phyloP scores from a whole-genome alignment of 345 rosid genomes.

The Euphorbia peplus region DNA sequence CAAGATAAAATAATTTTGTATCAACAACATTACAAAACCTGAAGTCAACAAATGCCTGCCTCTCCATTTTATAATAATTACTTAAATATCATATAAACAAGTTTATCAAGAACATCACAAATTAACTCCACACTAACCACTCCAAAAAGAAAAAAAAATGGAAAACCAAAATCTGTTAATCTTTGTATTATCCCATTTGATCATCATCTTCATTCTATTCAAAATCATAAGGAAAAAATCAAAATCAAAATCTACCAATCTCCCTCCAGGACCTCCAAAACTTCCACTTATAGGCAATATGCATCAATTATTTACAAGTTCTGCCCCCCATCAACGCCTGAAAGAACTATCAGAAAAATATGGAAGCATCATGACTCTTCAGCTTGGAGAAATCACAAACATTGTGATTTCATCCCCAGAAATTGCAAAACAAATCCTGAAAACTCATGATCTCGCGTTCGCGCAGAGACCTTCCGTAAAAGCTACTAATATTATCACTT shows the following conservation, averaged over 20 bases:
- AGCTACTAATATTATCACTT: background rate
- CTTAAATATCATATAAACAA: too few relatives aligned
- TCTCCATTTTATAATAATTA: too few relatives aligned
- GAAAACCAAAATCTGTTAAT: background rate
- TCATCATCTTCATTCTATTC: background rate
- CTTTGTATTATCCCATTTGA: background rate
- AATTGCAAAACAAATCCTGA: too few relatives aligned
- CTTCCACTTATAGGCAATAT: conserved; percentile 33
- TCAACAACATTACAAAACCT: too few relatives aligned
- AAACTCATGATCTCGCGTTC: conserved; percentile 30
- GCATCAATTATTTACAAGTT: conserved; percentile 24
- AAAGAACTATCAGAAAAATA: conserved; percentile 27
- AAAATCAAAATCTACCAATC: conserved; percentile 2
- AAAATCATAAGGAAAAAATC: background rate
- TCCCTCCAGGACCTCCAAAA: conserved; percentile 36
- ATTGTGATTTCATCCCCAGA: conserved; percentile 25
- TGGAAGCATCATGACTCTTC: conserved; percentile 34
- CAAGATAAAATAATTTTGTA: too few relatives aligned
- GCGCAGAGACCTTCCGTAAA: conserved; percentile 13
- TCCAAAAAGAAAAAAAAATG: too few relatives aligned
- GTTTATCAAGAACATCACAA: too few relatives aligned
- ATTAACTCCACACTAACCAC: too few relatives aligned
- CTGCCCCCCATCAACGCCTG: conserved; percentile 23
- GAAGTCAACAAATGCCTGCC: too few relatives aligned
- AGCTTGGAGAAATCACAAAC: conserved; percentile 21